phyloP scores from a whole-genome alignment of 2,329 filamentous ascomycete genomes.

The Scolecobasidium constrictum region DNA sequence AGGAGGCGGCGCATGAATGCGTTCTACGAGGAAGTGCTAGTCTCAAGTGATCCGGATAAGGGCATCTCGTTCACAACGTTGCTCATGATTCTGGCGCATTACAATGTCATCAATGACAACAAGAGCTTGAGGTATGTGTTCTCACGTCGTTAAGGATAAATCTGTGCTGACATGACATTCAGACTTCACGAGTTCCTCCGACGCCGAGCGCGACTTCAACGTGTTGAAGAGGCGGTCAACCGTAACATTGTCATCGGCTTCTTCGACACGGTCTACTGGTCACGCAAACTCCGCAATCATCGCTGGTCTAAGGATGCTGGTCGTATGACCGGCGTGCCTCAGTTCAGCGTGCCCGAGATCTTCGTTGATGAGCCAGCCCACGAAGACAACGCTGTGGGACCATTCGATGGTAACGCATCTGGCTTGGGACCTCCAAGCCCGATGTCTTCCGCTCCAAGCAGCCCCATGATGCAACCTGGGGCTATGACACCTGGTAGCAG shows the following conservation, averaged over 20 bases:
- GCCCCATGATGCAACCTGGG: constrained; percentile 5
- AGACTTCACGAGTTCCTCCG: constrained; percentile 90
- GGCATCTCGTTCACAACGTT: constrained; percentile 89
- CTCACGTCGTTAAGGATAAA: not conserved
- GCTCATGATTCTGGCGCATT: constrained; percentile 91
- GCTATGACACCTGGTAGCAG: constrained; percentile 6
- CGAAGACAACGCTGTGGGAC: not conserved
- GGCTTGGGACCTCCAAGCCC: constrained; percentile 4
- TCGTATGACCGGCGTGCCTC: constrained; percentile 67
- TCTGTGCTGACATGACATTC: constrained; percentile 18
- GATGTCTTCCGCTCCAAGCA: constrained; percentile 3
- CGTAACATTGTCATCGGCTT: constrained; percentile 86
- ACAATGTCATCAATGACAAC: constrained; percentile 97
- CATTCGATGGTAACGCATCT: not conserved
- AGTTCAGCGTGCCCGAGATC: constrained; percentile 80
- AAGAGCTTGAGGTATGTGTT: constrained; percentile 67
- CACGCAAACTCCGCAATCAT: constrained; percentile 66
- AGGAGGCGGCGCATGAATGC: constrained; percentile 73
- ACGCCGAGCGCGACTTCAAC: constrained; percentile 77
- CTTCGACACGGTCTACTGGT: constrained; percentile 89
- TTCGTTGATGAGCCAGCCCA: constrained; percentile 61
- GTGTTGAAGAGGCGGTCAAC: constrained; percentile 88
- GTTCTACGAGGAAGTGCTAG: constrained; percentile 96
- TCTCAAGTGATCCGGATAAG: constrained; percentile 77
- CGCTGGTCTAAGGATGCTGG: constrained; percentile 61